phyloP scores from a whole-genome alignment of 148 eudicot species.

The Rhododendron mucronatum region DNA sequence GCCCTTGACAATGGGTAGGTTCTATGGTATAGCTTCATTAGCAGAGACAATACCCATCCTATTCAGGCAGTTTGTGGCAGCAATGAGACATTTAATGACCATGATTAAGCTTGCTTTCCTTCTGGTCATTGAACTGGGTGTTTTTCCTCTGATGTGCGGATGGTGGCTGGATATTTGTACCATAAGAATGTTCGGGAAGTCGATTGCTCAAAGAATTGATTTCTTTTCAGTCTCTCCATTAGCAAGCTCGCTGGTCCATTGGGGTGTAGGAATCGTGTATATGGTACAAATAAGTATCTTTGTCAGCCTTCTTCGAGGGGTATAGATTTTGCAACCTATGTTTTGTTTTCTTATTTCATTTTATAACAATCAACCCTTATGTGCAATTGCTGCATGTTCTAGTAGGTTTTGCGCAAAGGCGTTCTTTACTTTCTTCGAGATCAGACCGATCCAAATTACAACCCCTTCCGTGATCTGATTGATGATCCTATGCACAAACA shows the following conservation, averaged over 20 bases:
- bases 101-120: slow-evolving; percentile 98
- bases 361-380: not conserved
- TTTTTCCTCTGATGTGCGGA: slow-evolving; percentile 94
- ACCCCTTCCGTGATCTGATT: slow-evolving; percentile 90
- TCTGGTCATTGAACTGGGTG: slow-evolving; percentile 90
- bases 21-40: slow-evolving; percentile 74
- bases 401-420: slow-evolving; percentile 82
- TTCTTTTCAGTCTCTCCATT: slow-evolving; percentile 81
- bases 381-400: slow-evolving; percentile 8
- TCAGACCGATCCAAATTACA: slow-evolving; percentile 96
- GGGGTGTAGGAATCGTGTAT: slow-evolving; percentile 92
- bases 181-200: slow-evolving; percentile 85
- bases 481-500: slow-evolving; percentile 97
- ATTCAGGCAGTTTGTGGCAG: slow-evolving; percentile 76
- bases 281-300: slow-evolving; percentile 92
- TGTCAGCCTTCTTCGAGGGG: slow-evolving; percentile 98
- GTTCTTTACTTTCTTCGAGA: slow-evolving; percentile 96
- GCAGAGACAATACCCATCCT: slow-evolving; percentile 81
- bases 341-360: not conserved
- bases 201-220: slow-evolving; percentile 80
- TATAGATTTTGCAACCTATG: slow-evolving; percentile 21
- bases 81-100: slow-evolving; percentile 88
- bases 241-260: slow-evolving; percentile 86
- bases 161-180: slow-evolving; percentile 99
- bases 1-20: slow-evolving; percentile 81